These are phyloP conservation scores for Kodamaea kaohsiungensis DNA, from an alignment of 805 yeast genomes.

Conservation along the genomic window DNA sequence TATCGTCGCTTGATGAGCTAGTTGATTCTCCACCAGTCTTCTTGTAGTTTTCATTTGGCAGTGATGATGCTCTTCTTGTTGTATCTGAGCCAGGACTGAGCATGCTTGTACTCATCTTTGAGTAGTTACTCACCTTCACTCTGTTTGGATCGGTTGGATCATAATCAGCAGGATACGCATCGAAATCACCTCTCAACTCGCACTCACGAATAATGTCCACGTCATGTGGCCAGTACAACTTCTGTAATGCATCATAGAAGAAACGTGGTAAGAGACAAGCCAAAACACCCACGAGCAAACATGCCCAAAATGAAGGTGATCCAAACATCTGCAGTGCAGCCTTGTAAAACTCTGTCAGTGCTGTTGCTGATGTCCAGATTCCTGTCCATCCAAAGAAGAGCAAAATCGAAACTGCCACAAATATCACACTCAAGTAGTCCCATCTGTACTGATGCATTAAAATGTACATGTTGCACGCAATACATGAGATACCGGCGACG, in stretches of 20 bases:
- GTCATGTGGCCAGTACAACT: slow-evolving; percentile 61
- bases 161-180: slow-evolving; percentile 48
- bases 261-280: slow-evolving; percentile 64
- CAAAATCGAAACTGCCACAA: slow-evolving; percentile 54
- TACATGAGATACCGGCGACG: slow-evolving; percentile 59
- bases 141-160: slow-evolving; percentile 61
- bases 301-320: slow-evolving; percentile 64
- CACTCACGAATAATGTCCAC: slow-evolving; percentile 71
- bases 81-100: neutral
- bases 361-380: slow-evolving; percentile 60
- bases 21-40: neutral
- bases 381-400: slow-evolving; percentile 77
- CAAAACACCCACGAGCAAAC: slow-evolving; percentile 54
- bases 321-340: slow-evolving; percentile 68
- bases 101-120: slow-evolving; percentile 1
- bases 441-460: slow-evolving; percentile 69
- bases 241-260: slow-evolving; percentile 47
- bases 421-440: slow-evolving; percentile 68
- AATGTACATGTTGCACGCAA: slow-evolving; percentile 66
- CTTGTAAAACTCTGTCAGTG: slow-evolving; percentile 60
- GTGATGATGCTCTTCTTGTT: neutral
- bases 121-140: slow-evolving; percentile 49
- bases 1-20: slow-evolving; percentile 1
- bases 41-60: neutral
- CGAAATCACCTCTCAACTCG: slow-evolving; percentile 53